Conservation (phyloP, 2,329 filamentous ascomycete genomes). For the Drechslerella coelobrocha region DNA sequence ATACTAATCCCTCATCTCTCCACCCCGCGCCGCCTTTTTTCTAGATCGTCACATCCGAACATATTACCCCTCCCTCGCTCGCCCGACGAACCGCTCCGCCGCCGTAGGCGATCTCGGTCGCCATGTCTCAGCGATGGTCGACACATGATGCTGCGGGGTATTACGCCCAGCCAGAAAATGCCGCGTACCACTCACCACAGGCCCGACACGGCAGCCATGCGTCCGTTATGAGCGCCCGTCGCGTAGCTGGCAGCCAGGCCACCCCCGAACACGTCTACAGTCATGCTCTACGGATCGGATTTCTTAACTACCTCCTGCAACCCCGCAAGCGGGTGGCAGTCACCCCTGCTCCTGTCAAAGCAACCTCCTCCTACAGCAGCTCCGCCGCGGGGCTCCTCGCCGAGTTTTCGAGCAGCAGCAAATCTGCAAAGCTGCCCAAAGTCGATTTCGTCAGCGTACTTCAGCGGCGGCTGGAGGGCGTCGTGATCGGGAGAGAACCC, state of each 20-base stretch:
- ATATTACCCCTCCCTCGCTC: slow-evolving; percentile 3
- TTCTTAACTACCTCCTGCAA: slow-evolving; percentile 89
- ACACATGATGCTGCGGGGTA: slow-evolving; percentile 47
- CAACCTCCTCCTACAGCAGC: slow-evolving; percentile 70
- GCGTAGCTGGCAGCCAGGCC: slow-evolving; percentile 56
- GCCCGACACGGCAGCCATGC: slow-evolving; percentile 53
- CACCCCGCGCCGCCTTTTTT: neutral
- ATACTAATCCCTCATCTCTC: too few species aligned
- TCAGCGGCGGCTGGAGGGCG: slow-evolving; percentile 79
- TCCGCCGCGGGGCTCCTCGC: slow-evolving; percentile 67
- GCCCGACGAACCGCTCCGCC: slow-evolving; percentile 36
- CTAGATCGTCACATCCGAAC: slow-evolving; percentile 10
- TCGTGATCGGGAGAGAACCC: slow-evolving; percentile 80
- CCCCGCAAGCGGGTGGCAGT: slow-evolving; percentile 86
- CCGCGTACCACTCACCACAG: slow-evolving; percentile 35
- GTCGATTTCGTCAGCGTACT: slow-evolving; percentile 71
- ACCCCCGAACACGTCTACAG: slow-evolving; percentile 80
- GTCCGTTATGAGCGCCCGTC: slow-evolving; percentile 60
- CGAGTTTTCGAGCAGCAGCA: slow-evolving; percentile 65
- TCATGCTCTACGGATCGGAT: slow-evolving; percentile 87
- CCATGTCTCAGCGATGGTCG: slow-evolving; percentile 50
- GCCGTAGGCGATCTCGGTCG: slow-evolving; percentile 41
- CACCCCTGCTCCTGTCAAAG: slow-evolving; percentile 65
- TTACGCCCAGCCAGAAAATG: slow-evolving; percentile 43
- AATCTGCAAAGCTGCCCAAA: slow-evolving; percentile 74